Evolutionary conservation across 2,329 filamentous ascomycete genomes (phyloP), one percentile per base, ranked within the genome.

Genomic region (Pseudodiploospora longispora): DNA sequence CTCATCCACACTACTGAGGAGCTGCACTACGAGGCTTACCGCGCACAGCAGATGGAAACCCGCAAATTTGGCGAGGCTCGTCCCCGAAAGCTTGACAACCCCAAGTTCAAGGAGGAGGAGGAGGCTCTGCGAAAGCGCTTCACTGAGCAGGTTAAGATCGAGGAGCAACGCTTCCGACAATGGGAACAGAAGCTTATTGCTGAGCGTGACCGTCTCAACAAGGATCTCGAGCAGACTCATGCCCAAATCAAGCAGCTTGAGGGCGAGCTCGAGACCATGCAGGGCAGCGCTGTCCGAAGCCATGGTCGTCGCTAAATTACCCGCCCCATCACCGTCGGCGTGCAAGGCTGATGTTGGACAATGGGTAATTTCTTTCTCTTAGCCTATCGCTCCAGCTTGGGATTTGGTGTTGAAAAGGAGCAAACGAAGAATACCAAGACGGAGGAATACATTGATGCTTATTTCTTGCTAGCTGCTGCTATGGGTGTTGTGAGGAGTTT

Each of bases 171-270:
- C 55, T 98, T 98, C 83, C 83, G 94, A 70, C 86, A 95, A 72
- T 98, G 93, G 93, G 93, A 98, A 75, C 93, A 98, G 82, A 97
- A 97, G 81, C 87, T 98, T 67, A 98, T 98, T 61, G 83, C 87
- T 52, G 93, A 98, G 80, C 85, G 93, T 69, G 94, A 98, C 69
- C 88, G 93, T 59, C 82, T 98, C 72, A 98, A 98, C 83, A 98
- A 98, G 82, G 93, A 98, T 64, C 81, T 98, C 67, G 93, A 98
- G 75, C 86, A 87, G 69, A 97, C 91, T 56, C 94, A 98, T 62
- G 91, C 93, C 61, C 84, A 78, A 69, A 94, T 93, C 78, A 93
- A 93, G 78, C 80, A 85, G 66, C 77, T 94, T 58, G 93, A 98
- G 73, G 75, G 78, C 55, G 93, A 98, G 64, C 84, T 98, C 62